Evolutionary conservation across 1,139 yeast genomes (phyloP).

Genomic region (Lodderomyces parapsilosis): DNA sequence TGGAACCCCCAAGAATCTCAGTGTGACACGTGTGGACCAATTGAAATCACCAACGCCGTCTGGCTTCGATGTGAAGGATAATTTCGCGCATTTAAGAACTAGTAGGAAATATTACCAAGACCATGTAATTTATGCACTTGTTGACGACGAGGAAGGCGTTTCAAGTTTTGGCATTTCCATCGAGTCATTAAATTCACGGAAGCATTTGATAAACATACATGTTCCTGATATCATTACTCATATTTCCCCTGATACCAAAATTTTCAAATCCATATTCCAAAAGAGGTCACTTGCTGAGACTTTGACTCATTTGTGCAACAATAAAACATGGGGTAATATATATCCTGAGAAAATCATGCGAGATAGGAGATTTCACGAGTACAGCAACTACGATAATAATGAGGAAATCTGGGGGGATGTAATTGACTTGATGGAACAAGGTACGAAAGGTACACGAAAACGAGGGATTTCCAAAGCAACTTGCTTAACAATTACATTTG

Average conservation of each 20-base stretch:
- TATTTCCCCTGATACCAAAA: constrained; percentile 26
- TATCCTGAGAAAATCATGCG: constrained; percentile 6
- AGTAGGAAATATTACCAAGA: constrained; percentile 23
- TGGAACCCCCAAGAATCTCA: constrained; percentile 17
- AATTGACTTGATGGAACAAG: neutral
- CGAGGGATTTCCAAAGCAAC: constrained; percentile 15
- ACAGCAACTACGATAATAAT: constrained; percentile 2
- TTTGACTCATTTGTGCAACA: constrained; percentile 1
- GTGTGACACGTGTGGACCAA: constrained; percentile 12
- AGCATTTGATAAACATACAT: constrained; percentile 38
- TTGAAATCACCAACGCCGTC: neutral
- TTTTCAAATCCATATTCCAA: constrained; percentile 7
- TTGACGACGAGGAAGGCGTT: constrained; percentile 3
- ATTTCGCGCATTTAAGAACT: constrained; percentile 28
- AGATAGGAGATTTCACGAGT: constrained; percentile 7
- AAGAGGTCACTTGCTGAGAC: constrained; percentile 1
- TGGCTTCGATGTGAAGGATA: constrained; percentile 17
- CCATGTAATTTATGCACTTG: constrained; percentile 29
- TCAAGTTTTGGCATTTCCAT: constrained; percentile 28
- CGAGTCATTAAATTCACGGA: constrained; percentile 31
- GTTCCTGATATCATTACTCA: constrained; percentile 41
- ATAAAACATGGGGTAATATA: constrained; percentile 2
- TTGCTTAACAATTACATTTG: constrained; percentile 38
- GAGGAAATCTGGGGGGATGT: constrained; percentile 12
- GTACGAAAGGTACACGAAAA: neutral